Evolutionary conservation across 345 rosid genomes (phyloP), one percentile per base, ranked within the genome.

Genomic region (Reutealis trisperma): DNA sequence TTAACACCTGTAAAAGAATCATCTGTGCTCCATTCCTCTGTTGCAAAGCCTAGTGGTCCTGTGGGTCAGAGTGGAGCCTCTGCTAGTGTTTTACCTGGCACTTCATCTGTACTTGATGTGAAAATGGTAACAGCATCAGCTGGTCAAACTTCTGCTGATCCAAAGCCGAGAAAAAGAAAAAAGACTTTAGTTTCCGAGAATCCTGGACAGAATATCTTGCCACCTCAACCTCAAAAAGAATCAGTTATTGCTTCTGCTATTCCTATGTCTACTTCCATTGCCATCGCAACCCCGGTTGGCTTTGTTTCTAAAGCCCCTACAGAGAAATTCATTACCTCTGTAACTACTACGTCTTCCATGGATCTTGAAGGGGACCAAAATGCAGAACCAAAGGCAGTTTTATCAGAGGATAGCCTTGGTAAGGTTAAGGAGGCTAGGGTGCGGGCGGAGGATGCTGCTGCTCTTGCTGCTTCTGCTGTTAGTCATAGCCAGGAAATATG

Each of bases 361-460:
- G 90, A 87, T 76, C 77, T 85, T 21, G 83, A 82, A 61, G 82
- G 71, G 63, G 84, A 80, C 70, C 80, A 44, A 52, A 88, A 82
- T 78, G 71, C 79, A 67, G 87, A 78, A 42, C 86, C 79, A 73
- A 88, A 79, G 71, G 76, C 78, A 74, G 69, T 76, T 75, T 83
- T 92, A 52, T 84, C 98, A 57, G 97, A 84, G 77, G 97, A 89
- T 67, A 84, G 87, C 57, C 79, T 89, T 81, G 73, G 72, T 75
- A 88, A 89, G 76, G 89, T 92, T 19, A 87, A 88, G 75, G 91
- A 91, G 84, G 94, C 97, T 37, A 88, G 79, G 77, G 77, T 81
- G 81, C 93, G 88, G 67, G 97, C 99, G 9, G 97, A 91, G 84
- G 87, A 88, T 86, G 97, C 98, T 32, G 90, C 97, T 81, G 86